Evolutionary conservation across 441 rosid genomes (phyloP).

Genomic region (Kokia cookei): DNA sequence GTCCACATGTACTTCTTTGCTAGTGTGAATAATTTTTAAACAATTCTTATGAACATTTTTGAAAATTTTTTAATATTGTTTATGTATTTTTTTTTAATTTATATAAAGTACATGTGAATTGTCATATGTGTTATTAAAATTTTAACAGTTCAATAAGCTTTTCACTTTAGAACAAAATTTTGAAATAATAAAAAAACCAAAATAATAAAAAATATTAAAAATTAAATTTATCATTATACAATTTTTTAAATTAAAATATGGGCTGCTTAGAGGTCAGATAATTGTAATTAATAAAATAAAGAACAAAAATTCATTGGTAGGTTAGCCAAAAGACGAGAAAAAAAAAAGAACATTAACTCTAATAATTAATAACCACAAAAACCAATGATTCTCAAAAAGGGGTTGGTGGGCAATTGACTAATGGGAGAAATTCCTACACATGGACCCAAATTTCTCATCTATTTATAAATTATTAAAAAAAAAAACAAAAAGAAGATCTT

Average conservation of each 20-base stretch:
- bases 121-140: too few species aligned
- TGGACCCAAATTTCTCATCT: not conserved
- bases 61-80: too few species aligned
- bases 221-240: not conserved
- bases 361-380: not conserved
- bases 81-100: too few species aligned
- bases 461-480: not conserved
- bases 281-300: not conserved
- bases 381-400: not conserved
- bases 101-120: rapidly evolving
- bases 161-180: too few species aligned
- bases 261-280: not conserved
- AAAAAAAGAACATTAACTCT: not conserved
- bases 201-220: not conserved
- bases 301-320: not conserved
- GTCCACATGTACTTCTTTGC: too few species aligned
- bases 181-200: too few species aligned
- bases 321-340: not conserved
- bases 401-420: conserved; percentile 27
- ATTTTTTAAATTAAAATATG: not conserved
- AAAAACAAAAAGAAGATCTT: not conserved
- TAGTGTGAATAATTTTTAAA: too few species aligned
- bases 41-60: too few species aligned
- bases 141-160: too few species aligned
- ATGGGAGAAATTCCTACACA: conserved; percentile 1